phyloP scores from a whole-genome alignment of 176 grass and related monocot genomes.

The Eremochloa ophiuroides region DNA sequence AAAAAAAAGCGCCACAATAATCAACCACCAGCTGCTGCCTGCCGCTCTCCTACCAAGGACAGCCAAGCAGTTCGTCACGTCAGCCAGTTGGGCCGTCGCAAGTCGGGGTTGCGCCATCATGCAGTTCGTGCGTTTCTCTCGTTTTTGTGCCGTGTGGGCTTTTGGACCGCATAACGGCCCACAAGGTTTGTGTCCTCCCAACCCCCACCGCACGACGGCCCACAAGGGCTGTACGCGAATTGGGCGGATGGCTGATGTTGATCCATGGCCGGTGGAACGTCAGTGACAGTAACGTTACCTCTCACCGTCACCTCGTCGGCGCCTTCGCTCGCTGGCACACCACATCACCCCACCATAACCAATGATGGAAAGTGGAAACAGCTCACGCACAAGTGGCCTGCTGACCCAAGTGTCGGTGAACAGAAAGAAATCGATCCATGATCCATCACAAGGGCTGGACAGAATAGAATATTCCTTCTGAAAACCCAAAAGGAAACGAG shows the following conservation, averaged over 20 bases:
- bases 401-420: constrained; percentile 28
- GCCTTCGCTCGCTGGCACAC: not conserved
- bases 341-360: not conserved
- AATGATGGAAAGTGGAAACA: constrained; percentile 19
- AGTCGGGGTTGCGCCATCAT: not conserved
- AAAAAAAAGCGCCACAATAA: too few species aligned
- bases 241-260: not conserved
- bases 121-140: not conserved
- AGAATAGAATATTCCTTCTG: not conserved
- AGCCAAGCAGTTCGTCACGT: too few species aligned
- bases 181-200: not conserved
- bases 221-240: not conserved
- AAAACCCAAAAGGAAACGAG: not conserved
- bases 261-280: constrained; percentile 8
- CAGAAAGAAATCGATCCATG: not conserved
- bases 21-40: too few species aligned
- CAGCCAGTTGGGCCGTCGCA: not conserved
- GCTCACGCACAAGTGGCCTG: constrained; percentile 25
- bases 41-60: too few species aligned
- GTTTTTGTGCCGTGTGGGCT: not conserved
- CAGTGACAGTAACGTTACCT: not conserved
- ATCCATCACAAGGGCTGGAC: not conserved
- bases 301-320: not conserved
- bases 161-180: not conserved
- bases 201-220: too few species aligned